Percentiles rank a stretch among this genome's conserved stretches.
Evolutionary conservation across 2,329 filamentous ascomycete genomes (phyloP).

Genomic region (Sporothrix phasma): DNA sequence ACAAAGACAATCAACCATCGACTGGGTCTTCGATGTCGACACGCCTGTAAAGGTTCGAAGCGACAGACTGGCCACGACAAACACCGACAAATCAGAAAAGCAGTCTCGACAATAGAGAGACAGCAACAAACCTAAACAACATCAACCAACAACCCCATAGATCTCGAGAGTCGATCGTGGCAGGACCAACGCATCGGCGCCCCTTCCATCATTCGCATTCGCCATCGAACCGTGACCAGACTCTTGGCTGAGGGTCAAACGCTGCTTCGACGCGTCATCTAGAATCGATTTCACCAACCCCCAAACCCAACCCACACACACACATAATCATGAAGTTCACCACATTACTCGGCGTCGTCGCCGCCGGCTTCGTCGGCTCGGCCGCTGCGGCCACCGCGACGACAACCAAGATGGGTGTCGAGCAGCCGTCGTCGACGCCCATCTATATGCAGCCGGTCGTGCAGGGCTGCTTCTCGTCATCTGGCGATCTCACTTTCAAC

Average conservation of each 20-base stretch:
- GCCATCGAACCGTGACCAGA: not conserved
- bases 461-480: constrained; percentile 42
- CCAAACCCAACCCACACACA: not conserved
- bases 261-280: not conserved
- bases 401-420: constrained; percentile 21
- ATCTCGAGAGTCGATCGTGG: constrained; percentile 10
- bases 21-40: constrained; percentile 1
- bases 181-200: constrained; percentile 14
- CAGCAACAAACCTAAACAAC: not conserved
- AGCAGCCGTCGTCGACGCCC: constrained; percentile 32
- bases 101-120: not conserved
- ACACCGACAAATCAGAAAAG: not conserved
- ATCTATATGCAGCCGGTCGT: constrained; percentile 30
- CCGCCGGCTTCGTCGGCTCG: constrained; percentile 13
- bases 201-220: not conserved
- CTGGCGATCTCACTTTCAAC: constrained; percentile 30
- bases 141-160: not conserved
- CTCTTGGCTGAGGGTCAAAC: not conserved
- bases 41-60: not conserved
- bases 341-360: constrained; percentile 16
- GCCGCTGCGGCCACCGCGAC: constrained; percentile 9
- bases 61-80: not conserved
- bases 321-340: constrained; percentile 15
- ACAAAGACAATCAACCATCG: not conserved
- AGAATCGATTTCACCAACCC: not conserved